These are phyloP conservation scores for Onygenales sp. DNA, from an alignment of 2,329 filamentous ascomycete species.

Conservation along the genomic window DNA sequence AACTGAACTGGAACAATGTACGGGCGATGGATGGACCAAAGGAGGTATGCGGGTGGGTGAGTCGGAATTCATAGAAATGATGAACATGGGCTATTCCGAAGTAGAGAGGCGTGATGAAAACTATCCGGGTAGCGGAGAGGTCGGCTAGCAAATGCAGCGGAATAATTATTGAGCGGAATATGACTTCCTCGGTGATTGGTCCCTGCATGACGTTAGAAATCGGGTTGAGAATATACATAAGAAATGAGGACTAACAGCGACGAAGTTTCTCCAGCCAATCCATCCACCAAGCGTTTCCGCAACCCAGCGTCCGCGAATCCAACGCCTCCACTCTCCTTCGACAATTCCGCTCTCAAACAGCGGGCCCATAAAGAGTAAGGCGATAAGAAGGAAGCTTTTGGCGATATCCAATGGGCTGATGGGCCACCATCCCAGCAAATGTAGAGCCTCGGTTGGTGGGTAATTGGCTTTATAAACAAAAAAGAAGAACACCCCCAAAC, in stretches of 20 bases:
- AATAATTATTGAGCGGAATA: constrained; percentile 81
- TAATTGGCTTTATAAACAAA: constrained; percentile 47
- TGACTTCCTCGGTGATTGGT: constrained; percentile 82
- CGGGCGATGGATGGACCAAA: constrained; percentile 55
- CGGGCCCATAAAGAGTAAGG: constrained; percentile 71
- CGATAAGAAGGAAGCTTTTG: constrained; percentile 60
- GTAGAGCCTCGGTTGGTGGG: constrained; percentile 48
- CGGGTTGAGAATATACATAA: background rate
- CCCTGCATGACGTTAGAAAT: constrained; percentile 42
- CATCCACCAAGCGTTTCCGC: constrained; percentile 58
- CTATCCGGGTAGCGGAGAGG: constrained; percentile 46
- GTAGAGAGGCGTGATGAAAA: constrained; percentile 76
- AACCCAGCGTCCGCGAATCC: constrained; percentile 48
- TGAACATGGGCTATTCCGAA: constrained; percentile 92
- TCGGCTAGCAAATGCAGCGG: constrained; percentile 69
- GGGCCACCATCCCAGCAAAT: constrained; percentile 74
- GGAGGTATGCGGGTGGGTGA: constrained; percentile 65
- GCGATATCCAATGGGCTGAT: constrained; percentile 54
- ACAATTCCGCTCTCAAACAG: constrained; percentile 71
- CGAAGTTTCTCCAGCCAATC: constrained; percentile 76
- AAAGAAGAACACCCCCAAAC: constrained; percentile 56
- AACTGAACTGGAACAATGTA: constrained; percentile 74
- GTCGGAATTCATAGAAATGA: constrained; percentile 88
- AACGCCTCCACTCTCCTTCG: constrained; percentile 59
- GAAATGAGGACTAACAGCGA: constrained; percentile 55